Conservation (phyloP, 208 protist species). For the Wallacemonas rigidus region DNA sequence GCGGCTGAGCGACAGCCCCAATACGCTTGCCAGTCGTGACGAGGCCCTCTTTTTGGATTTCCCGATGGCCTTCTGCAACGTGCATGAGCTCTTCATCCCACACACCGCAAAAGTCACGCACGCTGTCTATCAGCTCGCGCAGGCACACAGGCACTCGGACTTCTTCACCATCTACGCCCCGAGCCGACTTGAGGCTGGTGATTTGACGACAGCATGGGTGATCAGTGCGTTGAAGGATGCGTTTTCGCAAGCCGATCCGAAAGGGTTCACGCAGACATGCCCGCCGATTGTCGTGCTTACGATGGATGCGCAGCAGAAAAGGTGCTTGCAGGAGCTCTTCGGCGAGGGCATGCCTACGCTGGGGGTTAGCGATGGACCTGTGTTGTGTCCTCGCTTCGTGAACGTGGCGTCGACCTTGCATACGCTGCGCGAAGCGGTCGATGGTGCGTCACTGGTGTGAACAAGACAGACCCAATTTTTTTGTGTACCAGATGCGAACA, state of each 20-base stretch:
- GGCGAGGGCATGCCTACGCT: constrained; percentile 20
- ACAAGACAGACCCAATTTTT: background rate
- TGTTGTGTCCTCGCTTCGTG: constrained; percentile 26
- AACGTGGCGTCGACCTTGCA: constrained; percentile 18
- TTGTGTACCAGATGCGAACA: background rate
- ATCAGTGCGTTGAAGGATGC: constrained; percentile 45
- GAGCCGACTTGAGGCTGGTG: constrained; percentile 67
- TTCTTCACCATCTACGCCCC: constrained; percentile 70
- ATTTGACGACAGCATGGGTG: constrained; percentile 48
- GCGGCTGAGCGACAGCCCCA: background rate
- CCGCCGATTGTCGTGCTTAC: constrained; percentile 78
- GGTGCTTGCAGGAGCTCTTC: constrained; percentile 51
- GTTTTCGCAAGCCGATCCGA: background rate
- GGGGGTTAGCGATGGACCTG: constrained; percentile 8
- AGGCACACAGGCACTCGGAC: constrained; percentile 57
- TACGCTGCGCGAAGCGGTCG: constrained; percentile 30
- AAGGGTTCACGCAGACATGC: constrained; percentile 14
- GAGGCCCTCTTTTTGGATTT: constrained; percentile 34
- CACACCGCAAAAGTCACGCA: constrained; percentile 57
- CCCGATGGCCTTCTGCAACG: constrained; percentile 56
- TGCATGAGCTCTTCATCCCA: constrained; percentile 79
- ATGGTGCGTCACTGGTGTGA: constrained; percentile 15
- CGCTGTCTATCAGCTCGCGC: constrained; percentile 67
- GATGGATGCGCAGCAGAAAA: constrained; percentile 56
- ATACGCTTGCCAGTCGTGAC: constrained; percentile 20